Base-by-base conservation (phyloP, 2,329 filamentous ascomycete genomes). In the Aspergillus fumigatiaffinis region DNA sequence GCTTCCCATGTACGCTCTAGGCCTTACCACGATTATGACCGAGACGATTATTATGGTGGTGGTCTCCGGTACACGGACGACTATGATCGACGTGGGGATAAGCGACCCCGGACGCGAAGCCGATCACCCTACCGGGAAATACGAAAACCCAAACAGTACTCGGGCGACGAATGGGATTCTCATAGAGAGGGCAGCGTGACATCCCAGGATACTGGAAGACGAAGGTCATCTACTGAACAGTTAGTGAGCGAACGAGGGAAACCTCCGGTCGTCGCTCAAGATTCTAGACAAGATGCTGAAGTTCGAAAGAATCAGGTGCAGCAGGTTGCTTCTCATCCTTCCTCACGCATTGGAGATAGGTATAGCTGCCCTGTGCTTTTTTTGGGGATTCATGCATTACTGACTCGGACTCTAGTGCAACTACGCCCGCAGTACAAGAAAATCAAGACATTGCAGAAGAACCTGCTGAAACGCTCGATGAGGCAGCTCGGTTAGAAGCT, bases 401-500 rank as follows among this genome's bases (percentile, higher is more conserved):
- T 25, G 44, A 53, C 69, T 23, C 2, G 10, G 28, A 17, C 17
- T 55, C 6, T 50, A 69, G 68, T 56, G 59, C 60, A 41, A 63
- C 63, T 57, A 53, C 28, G 32, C 50, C 56, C 23, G 44, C 54
- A 25, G 21, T 47, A 2, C 41, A 56, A 62, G 48, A 66, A 61
- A 28, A 54, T 44, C 44, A 57, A 46, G 44, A 65, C 70, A 63
- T 69, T 71, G 60, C 63, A 61, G 55, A 23, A 23, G 65, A 76
- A 70, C 81, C 84, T 62, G 77, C 82, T 55, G 80, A 86, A 65
- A 80, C 83, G n/a, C 71, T 91, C 64, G 89, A 95, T 72, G 90
- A 95, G 77, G 89, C 89, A 60, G 87, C 89, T 64, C 82, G 93
- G 68, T 89, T 96, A 67, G 90, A 95, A 73, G 87, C 91, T 67